Percentiles rank a stretch among this genome's conserved stretches.
These are phyloP conservation scores for Saksenaea oblongispora DNA, from an alignment of 371 early-diverging fungal species.

Conservation along the genomic window DNA sequence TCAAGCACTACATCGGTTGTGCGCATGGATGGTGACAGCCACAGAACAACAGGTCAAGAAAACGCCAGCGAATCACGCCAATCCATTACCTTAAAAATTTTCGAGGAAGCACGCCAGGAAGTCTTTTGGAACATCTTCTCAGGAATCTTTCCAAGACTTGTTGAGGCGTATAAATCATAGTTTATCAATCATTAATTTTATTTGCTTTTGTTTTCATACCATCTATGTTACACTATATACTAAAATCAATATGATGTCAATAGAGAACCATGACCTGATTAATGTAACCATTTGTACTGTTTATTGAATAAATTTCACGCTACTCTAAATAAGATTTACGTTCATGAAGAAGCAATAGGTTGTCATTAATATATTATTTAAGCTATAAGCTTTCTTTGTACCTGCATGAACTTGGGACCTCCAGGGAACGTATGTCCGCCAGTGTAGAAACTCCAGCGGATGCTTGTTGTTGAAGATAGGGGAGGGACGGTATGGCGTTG, in stretches of 20 bases:
- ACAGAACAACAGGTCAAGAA: not conserved
- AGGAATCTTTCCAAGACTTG: conserved; percentile 32
- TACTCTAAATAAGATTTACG: not conserved
- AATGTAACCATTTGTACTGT: not conserved
- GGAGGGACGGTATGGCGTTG: no score
- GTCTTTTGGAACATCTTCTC: conserved; percentile 43
- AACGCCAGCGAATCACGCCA: not conserved
- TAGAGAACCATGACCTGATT: not conserved
- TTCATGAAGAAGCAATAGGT: not conserved
- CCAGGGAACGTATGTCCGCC: no score
- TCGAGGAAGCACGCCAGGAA: conserved; percentile 28
- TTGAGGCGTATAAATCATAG: conserved; percentile 18
- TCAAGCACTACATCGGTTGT: not conserved
- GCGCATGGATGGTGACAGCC: not conserved
- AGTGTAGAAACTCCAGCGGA: no score
- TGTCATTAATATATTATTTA: no score
- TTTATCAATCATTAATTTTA: not conserved
- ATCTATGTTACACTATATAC: not conserved
- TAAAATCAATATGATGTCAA: not conserved
- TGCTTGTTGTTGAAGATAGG: no score
- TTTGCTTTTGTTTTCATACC: not conserved
- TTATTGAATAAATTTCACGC: not conserved
- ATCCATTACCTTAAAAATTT: conserved; percentile 9
- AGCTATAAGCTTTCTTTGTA: not conserved
- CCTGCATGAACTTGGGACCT: not conserved